Evolutionary conservation across 108 stramenopile species (phyloP).

Genomic region (Nannochloropsis oceanica): DNA sequence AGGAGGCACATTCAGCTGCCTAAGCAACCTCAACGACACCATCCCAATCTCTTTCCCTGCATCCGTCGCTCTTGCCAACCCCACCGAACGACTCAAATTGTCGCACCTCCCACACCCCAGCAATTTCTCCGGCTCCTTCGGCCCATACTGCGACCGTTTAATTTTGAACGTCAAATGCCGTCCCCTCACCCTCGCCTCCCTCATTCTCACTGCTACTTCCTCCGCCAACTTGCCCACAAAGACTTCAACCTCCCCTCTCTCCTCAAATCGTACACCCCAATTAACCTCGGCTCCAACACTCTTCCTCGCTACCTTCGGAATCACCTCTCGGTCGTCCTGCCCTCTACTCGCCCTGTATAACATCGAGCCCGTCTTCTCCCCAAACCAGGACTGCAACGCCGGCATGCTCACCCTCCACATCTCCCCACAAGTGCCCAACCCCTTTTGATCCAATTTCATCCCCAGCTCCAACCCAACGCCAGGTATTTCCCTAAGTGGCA

Average conservation of each 20-base stretch:
- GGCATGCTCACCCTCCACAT: conserved; percentile 57
- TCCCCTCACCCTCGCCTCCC: conserved; percentile 44
- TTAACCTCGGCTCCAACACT: conserved; percentile 83
- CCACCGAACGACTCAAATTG: conserved; percentile 49
- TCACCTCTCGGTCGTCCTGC: conserved; percentile 59
- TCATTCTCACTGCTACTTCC: conserved; percentile 66
- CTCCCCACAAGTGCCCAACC: conserved; percentile 52
- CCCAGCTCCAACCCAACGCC: conserved; percentile 64
- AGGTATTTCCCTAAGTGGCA: conserved; percentile 62
- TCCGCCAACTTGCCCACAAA: conserved; percentile 57
- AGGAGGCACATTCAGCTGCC: conserved; percentile 43
- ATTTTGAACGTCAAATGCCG: conserved; percentile 60
- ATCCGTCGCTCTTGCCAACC: conserved; percentile 19
- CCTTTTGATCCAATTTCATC: conserved; percentile 44
- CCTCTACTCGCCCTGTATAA: conserved; percentile 58
- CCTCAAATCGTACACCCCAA: conserved; percentile 77
- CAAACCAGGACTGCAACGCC: conserved; percentile 48
- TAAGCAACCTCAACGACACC: conserved; percentile 44
- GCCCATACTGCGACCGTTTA: conserved; percentile 57
- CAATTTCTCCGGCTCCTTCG: conserved; percentile 55
- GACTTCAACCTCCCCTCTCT: conserved; percentile 55
- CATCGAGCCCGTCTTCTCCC: conserved; percentile 50
- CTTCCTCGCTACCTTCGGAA: conserved; percentile 51
- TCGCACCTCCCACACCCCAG: conserved; percentile 72
- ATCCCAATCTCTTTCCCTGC: conserved; percentile 23